Evolutionary conservation across 768 basidiomycete genomes (phyloP), one percentile per base, ranked within the genome.

Genomic region (Scleroderma bovista): DNA sequence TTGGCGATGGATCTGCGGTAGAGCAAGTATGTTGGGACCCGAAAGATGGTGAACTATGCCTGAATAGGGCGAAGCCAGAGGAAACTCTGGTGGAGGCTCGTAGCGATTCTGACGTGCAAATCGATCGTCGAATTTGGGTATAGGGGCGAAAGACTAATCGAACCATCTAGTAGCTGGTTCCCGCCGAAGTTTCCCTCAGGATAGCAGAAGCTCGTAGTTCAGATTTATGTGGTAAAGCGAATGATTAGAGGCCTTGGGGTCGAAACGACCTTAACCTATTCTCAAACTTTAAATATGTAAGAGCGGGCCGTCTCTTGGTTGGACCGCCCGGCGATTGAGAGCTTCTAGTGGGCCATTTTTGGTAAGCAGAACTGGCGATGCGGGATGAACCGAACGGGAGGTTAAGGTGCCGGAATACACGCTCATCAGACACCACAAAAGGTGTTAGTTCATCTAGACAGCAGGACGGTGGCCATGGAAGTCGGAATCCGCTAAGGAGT

Each of bases 81-180:
- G 85, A 88, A 88, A 89, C 87, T 86, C 86, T 88, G 86, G 84
- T 88, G 86, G 86, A 88, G 84, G 86, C 83, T 86, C 81, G 83
- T 85, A 88, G 87, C 85, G 81, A 84, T 89, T 88, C 87, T 89
- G 87, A 88, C 84, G 83, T 88, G 87, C 87, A 89, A 88, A 88
- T 88, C 85, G 83, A 87, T 88, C 82, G 86, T 88, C 83, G 75
- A 86, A 88, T 84, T 86, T 87, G 86, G 84, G 86, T 87, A 88
- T 88, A 88, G 86, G 86, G 87, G 86, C 82, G 83, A 88, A 88
- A 88, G 87, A 88, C 86, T 85, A 87, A 88, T 89, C 84, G 84
- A 88, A 86, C 85, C 85, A 85, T 87, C 77, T 86, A 87, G 84
- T 87, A 85, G 84, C 85, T 88, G 84, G 84, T 87, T 88, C 84